Evolutionary conservation across 1,284 basidiomycete species (phyloP), one percentile per base, ranked within the genome.

Genomic region (Xerocomus minutiporus): DNA sequence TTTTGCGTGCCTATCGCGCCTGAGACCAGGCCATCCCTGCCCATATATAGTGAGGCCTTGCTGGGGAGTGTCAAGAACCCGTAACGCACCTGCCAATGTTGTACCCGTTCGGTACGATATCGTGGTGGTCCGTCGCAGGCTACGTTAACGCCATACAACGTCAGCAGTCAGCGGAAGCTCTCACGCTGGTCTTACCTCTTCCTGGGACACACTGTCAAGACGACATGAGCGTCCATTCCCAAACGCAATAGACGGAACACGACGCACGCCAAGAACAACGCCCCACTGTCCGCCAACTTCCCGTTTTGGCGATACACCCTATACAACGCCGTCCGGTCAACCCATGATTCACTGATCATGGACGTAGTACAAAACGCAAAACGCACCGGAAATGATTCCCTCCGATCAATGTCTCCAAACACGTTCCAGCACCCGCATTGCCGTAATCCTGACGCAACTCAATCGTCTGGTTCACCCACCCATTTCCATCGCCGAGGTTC

Each of bases 401-500:
- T 3, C 86, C 84, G 34, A 82, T 73, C 46, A 83, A 65, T 53
- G 72, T 79, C 66, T 86, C 84, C 12, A 83, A 62, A 58, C 86
- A 86, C 12, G 82, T 85, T 15, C 83, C 85, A 8, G 73, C 8
- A 17, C 58, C 57, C 0, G 76, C 31, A 58, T 73, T 57, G 3
- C 77, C 79, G 55, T 72, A 86, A 61, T 86, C 82, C 60, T 83
- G 71, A 38, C 86, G 80, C 48, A 86, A 68, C 64, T 86, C 84
- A 15, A 78, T 56, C 40, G 73, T 74, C 72, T 84, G 72, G 54
- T 71, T 67, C 20, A 73, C 66, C 50, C 58, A 70, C 6, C 81
- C 81, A 53, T 84, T 71, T 0, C 82, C 83, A 57, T 88, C 84
- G 1, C 84, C 85, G 1, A 85, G 72, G 63, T 85, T 79, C 1